Conservation (phyloP, 2,329 filamentous ascomycete species). For the Fusarium torulosum region DNA sequence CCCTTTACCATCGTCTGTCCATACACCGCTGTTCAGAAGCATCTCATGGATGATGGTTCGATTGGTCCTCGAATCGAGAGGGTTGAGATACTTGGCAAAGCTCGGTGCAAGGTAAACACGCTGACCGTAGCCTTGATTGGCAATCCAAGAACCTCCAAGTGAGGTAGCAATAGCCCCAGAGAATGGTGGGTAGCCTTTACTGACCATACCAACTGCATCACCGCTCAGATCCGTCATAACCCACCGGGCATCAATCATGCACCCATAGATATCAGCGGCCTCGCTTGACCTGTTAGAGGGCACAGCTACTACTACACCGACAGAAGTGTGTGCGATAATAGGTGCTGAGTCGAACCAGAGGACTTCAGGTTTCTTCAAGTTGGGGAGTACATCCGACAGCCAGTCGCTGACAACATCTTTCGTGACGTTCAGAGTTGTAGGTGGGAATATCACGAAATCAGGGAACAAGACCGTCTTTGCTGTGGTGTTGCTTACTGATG, state of each 20-base stretch:
- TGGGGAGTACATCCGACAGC: slow-evolving; percentile 5
- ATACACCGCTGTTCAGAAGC: slow-evolving; percentile 35
- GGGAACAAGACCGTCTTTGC: slow-evolving; percentile 18
- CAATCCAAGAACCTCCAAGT: slow-evolving; percentile 34
- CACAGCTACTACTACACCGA: slow-evolving; percentile 21
- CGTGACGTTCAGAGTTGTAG: slow-evolving; percentile 19
- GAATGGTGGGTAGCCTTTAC: slow-evolving; percentile 33
- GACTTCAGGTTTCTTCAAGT: slow-evolving; percentile 22
- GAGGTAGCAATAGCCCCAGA: slow-evolving; percentile 31
- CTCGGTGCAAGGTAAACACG: slow-evolving; percentile 31
- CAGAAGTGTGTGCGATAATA: slow-evolving; percentile 24
- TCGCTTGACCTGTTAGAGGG: slow-evolving; percentile 17
- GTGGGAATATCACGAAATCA: slow-evolving; percentile 29
- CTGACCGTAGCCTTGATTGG: slow-evolving; percentile 23
- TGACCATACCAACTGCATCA: slow-evolving; percentile 30
- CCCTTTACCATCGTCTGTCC: slow-evolving; percentile 19
- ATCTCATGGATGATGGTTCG: slow-evolving; percentile 35
- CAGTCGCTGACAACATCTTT: slow-evolving; percentile 18
- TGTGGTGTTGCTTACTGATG: slow-evolving; percentile 13
- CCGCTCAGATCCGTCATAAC: slow-evolving; percentile 29
- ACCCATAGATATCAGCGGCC: slow-evolving; percentile 35
- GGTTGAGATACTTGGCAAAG: slow-evolving; percentile 37
- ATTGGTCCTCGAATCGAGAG: slow-evolving; percentile 10
- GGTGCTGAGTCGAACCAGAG: slow-evolving; percentile 37
- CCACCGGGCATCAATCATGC: slow-evolving; percentile 41